These are phyloP conservation scores for Lipomyces mesembrius DNA, from an alignment of 805 yeast species.

Conservation along the genomic window DNA sequence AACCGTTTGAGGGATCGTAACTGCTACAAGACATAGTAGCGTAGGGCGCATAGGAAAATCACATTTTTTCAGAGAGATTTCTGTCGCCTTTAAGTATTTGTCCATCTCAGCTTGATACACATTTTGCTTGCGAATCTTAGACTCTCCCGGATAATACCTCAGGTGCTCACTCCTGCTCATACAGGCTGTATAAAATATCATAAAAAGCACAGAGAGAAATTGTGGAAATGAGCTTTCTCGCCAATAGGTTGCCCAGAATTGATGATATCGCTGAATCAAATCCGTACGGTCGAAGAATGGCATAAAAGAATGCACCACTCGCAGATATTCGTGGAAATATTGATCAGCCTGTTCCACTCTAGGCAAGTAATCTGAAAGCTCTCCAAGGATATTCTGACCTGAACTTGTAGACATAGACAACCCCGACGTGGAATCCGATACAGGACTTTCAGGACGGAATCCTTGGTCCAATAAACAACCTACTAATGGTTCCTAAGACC, in stretches of 20 bases:
- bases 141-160: conserved; percentile 15
- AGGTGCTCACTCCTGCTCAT: conserved; percentile 21
- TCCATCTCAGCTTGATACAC: conserved; percentile 16
- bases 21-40: conserved; percentile 16
- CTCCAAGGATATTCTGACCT: background rate
- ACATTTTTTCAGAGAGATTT: conserved; percentile 10
- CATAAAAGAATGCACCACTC: conserved; percentile 23
- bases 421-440: background rate
- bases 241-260: conserved; percentile 19
- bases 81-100: conserved; percentile 17
- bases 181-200: conserved; percentile 19
- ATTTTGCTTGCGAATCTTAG: background rate
- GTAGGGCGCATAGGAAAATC: conserved; percentile 24
- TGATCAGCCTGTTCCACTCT: conserved; percentile 11
- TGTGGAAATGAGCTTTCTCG: conserved; percentile 11
- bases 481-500: background rate
- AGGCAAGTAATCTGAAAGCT: conserved; percentile 4
- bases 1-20: conserved; percentile 22
- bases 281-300: conserved; percentile 23
- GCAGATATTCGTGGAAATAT: conserved; percentile 15
- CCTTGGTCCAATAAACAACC: background rate
- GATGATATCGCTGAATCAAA: conserved; percentile 14
- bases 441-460: background rate
- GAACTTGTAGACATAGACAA: background rate
- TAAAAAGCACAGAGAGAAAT: conserved; percentile 18